Conservation (phyloP, 2,329 filamentous ascomycete species). For the Fusarium sp. region DNA sequence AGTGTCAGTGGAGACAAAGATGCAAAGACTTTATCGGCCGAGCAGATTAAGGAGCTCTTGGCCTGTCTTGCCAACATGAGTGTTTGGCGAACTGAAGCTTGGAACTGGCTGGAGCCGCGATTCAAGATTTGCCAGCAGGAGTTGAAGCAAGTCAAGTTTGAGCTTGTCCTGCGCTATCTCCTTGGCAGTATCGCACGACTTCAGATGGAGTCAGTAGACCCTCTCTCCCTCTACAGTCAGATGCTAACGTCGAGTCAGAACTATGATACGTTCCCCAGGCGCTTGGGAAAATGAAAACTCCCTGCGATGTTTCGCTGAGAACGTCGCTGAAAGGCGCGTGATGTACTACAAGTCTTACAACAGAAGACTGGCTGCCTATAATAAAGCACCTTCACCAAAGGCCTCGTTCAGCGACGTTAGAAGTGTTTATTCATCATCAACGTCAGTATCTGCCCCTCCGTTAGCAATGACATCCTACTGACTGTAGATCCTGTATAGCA, state of each 20-base stretch:
- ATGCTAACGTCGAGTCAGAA: not conserved
- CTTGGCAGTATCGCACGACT: not conserved
- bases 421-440: not conserved
- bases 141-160: not conserved
- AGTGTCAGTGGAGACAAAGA: not conserved
- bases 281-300: not conserved
- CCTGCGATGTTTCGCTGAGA: not conserved
- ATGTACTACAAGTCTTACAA: not conserved
- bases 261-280: not conserved
- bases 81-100: not conserved
- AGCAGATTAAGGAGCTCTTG: not conserved
- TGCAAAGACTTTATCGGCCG: rapidly evolving
- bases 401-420: not conserved
- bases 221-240: rapidly evolving
- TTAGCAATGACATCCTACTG: rapidly evolving
- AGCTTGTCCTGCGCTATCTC: not conserved
- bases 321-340: not conserved
- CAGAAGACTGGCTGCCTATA: not conserved
- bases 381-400: rapidly evolving
- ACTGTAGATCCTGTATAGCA: not conserved
- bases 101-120: conserved; percentile 2
- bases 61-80: not conserved
- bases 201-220: not conserved
- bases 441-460: not conserved
- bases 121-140: not conserved